Evolutionary conservation across 441 rosid genomes (phyloP).

Genomic region (Rhodomyrtus psidioides): DNA sequence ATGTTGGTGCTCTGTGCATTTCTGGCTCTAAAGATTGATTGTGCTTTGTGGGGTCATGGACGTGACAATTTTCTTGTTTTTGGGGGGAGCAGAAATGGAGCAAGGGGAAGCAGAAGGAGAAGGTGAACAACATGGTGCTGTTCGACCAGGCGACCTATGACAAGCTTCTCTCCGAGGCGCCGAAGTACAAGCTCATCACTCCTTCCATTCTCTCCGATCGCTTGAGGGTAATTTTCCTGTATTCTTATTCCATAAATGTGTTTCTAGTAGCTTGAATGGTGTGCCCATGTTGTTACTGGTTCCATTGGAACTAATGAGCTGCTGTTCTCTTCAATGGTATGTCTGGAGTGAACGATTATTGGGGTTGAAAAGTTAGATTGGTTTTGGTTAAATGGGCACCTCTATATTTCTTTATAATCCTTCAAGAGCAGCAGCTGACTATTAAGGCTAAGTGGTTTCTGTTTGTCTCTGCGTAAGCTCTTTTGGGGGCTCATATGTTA

Average conservation of each 20-base stretch:
- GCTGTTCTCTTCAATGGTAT: neutral
- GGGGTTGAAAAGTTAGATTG: neutral
- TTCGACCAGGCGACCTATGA: slow-evolving; percentile 62
- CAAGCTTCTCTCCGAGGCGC: slow-evolving; percentile 59
- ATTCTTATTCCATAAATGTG: neutral
- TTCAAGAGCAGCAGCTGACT: neutral
- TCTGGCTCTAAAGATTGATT: neutral
- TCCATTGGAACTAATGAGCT: neutral
- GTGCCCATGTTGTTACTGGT: neutral
- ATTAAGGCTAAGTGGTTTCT: neutral
- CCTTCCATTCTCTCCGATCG: slow-evolving; percentile 58
- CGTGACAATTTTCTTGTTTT: neutral
- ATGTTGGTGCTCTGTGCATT: neutral
- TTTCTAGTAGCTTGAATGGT: neutral
- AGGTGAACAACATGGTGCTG: slow-evolving; percentile 70
- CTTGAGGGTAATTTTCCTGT: slow-evolving; percentile 34
- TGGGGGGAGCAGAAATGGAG: slow-evolving; percentile 58
- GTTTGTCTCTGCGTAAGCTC: neutral
- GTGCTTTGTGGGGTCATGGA: neutral
- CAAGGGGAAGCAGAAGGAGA: slow-evolving; percentile 77
- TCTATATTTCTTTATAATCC: neutral
- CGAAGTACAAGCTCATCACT: slow-evolving; percentile 59
- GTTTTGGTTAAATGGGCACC: neutral
- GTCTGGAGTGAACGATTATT: neutral
- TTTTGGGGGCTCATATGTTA: neutral